A percentile compares a stretch with the other conserved stretches of the same genome.
These are phyloP conservation scores for Rhynchospora tenuis DNA, from an alignment of 176 grass and related monocot species.

Conservation along the genomic window DNA sequence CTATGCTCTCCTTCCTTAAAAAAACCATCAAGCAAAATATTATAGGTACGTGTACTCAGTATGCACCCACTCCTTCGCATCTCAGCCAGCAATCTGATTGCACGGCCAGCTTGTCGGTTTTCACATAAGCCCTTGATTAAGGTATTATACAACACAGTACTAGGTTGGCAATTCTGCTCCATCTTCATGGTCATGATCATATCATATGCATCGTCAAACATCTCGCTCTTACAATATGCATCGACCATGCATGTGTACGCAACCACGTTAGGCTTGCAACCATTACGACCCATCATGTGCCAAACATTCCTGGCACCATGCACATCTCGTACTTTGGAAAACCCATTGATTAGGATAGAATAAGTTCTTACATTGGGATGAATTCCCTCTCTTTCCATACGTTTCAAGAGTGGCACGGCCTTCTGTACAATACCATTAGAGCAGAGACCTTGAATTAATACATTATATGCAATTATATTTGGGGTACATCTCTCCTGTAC, in stretches of 20 bases:
- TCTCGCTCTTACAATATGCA: conserved; percentile 55
- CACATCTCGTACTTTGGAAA: conserved; percentile 59
- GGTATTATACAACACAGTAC: conserved; percentile 64
- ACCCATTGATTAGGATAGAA: conserved; percentile 55
- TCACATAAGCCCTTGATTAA: conserved; percentile 67
- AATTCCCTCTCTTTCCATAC: conserved; percentile 43
- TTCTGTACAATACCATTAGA: conserved; percentile 29
- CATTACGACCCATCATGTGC: conserved; percentile 47
- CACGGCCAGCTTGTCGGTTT: conserved; percentile 43
- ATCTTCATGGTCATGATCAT: conserved; percentile 55
- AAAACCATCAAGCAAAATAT: conserved; percentile 63
- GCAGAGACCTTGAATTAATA: conserved; percentile 72
- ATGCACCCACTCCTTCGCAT: conserved; percentile 51
- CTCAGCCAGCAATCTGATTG: conserved; percentile 42
- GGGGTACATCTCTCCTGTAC: conserved; percentile 48
- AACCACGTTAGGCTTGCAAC: conserved; percentile 79
- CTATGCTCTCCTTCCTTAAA: conserved; percentile 45
- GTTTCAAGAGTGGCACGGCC: conserved; percentile 37
- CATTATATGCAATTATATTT: conserved; percentile 55
- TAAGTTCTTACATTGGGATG: conserved; percentile 60
- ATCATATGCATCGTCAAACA: conserved; percentile 71
- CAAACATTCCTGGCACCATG: conserved; percentile 60
- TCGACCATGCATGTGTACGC: conserved; percentile 75
- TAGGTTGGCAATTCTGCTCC: conserved; percentile 54
- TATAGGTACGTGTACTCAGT: conserved; percentile 61